Evolutionary conservation across 495 filamentous ascomycete genomes (phyloP).

Genomic region (Glutinoglossum americanum): DNA sequence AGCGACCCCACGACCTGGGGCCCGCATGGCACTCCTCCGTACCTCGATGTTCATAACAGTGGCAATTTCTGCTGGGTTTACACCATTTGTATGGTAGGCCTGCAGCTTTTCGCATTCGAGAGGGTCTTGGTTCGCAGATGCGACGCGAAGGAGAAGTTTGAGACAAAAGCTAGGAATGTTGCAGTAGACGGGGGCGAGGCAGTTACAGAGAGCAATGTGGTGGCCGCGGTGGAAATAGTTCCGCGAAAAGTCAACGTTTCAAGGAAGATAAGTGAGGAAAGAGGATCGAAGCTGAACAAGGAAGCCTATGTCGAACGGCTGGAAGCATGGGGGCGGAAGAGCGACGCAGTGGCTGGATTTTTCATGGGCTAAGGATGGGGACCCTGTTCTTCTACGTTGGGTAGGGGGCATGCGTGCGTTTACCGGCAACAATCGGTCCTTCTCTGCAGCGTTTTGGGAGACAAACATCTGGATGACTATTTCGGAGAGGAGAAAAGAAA

Average conservation of each 20-base stretch:
- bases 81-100: neutral
- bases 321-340: neutral
- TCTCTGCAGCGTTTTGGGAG: neutral
- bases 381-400: neutral
- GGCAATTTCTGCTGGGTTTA: neutral
- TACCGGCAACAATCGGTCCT: constrained; percentile 10
- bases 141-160: neutral
- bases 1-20: neutral
- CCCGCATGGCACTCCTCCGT: neutral
- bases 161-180: neutral
- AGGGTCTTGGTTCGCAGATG: neutral
- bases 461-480: neutral
- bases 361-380: neutral
- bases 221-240: neutral
- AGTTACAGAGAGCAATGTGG: neutral
- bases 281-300: neutral
- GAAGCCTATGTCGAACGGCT: neutral
- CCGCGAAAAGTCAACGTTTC: neutral
- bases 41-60: neutral
- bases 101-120: neutral
- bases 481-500: neutral
- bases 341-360: neutral
- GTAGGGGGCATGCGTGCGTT: neutral
- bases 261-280: neutral
- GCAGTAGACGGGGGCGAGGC: neutral